Percentiles rank a stretch among this genome's conserved stretches.
phyloP scores from a whole-genome alignment of 768 basidiomycete species.

The Suillus ampliporus region DNA sequence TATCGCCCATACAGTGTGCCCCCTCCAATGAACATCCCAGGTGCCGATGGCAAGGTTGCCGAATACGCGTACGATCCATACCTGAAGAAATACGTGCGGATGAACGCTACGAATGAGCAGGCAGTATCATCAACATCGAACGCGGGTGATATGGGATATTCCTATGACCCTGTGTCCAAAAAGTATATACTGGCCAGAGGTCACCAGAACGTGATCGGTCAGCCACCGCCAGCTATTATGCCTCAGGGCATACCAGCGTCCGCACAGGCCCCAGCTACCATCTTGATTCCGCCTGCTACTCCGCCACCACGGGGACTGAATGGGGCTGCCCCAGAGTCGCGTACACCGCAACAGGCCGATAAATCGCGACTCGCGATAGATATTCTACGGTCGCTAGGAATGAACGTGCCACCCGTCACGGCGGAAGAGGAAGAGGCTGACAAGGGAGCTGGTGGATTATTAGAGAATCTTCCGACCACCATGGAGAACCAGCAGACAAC shows the following conservation, averaged over 20 bases:
- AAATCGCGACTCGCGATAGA: conserved; percentile 59
- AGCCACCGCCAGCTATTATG: conserved; percentile 13
- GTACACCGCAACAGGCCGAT: conserved; percentile 49
- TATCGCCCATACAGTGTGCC: neutral
- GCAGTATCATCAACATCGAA: neutral
- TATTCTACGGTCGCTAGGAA: conserved; percentile 57
- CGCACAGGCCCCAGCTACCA: neutral
- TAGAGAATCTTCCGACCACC: neutral
- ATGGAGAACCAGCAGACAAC: neutral
- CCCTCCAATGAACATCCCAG: conserved; percentile 3
- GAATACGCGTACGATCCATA: neutral
- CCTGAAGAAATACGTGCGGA: neutral
- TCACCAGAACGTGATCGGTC: neutral
- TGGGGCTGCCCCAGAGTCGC: conserved; percentile 12
- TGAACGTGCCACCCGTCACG: neutral
- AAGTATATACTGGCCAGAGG: neutral
- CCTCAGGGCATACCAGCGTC: conserved; percentile 11
- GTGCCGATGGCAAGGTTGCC: neutral
- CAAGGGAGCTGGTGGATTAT: neutral
- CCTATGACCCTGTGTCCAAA: neutral
- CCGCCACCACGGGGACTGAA: conserved; percentile 13
- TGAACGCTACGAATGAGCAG: too few relatives aligned
- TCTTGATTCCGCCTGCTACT: conserved; percentile 10
- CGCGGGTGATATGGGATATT: neutral
- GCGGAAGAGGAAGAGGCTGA: conserved; percentile 8